These are phyloP conservation scores for Mortierella sp. DNA, from an alignment of 371 early-diverging fungal genomes.

Conservation along the genomic window DNA sequence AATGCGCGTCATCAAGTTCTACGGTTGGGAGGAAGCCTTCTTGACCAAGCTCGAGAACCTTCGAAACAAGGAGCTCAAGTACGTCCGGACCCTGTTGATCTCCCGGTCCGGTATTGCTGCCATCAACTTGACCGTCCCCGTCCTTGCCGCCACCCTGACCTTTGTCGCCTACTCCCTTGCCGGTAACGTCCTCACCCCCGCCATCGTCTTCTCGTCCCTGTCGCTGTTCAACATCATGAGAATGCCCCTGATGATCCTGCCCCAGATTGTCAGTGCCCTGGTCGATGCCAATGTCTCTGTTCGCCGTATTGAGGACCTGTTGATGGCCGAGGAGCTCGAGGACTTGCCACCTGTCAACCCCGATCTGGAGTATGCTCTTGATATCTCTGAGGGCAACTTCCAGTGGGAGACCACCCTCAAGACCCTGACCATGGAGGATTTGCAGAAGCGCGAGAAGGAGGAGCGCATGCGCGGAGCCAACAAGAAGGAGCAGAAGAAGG, in stretches of 20 bases:
- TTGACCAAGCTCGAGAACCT: slow-evolving; percentile 64
- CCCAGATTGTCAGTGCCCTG: slow-evolving; percentile 69
- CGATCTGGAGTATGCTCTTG: slow-evolving; percentile 53
- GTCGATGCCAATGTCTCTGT: slow-evolving; percentile 78
- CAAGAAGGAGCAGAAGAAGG: slow-evolving; percentile 51
- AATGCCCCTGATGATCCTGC: slow-evolving; percentile 81
- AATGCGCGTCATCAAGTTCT: slow-evolving; percentile 66
- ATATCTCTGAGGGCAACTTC: slow-evolving; percentile 64
- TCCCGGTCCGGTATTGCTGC: slow-evolving; percentile 57
- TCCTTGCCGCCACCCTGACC: slow-evolving; percentile 62
- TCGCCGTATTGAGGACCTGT: slow-evolving; percentile 69
- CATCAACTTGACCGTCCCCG: slow-evolving; percentile 65
- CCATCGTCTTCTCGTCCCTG: slow-evolving; percentile 60
- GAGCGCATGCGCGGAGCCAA: slow-evolving; percentile 38
- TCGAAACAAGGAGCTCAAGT: slow-evolving; percentile 68
- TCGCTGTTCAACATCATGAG: slow-evolving; percentile 64
- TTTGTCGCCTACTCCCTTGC: slow-evolving; percentile 56
- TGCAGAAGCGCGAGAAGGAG: slow-evolving; percentile 38
- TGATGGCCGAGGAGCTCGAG: slow-evolving; percentile 77
- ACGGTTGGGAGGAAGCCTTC: slow-evolving; percentile 72
- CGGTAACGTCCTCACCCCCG: slow-evolving; percentile 50
- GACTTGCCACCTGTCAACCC: slow-evolving; percentile 49
- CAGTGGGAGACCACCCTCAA: slow-evolving; percentile 68
- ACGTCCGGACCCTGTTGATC: slow-evolving; percentile 58
- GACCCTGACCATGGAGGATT: slow-evolving; percentile 48